These are phyloP conservation scores for Trichosanthes truncata DNA, from an alignment of 306 rosid genomes.

Conservation along the genomic window DNA sequence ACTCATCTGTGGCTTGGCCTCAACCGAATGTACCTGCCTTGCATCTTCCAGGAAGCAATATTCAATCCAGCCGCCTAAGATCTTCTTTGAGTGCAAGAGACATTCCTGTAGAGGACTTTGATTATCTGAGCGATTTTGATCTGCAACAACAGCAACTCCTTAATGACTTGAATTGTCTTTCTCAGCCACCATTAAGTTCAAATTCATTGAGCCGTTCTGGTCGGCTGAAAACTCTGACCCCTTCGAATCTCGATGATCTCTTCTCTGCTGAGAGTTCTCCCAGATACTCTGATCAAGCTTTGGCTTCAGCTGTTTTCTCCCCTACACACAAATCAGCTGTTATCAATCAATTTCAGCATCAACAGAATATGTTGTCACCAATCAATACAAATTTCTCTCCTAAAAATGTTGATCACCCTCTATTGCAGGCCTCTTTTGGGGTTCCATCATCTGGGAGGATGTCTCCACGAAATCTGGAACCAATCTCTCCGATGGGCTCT, in stretches of 20 bases:
- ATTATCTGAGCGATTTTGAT: constrained; percentile 59
- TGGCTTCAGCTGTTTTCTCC: constrained; percentile 64
- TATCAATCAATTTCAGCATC: constrained; percentile 86
- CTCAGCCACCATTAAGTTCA: constrained; percentile 56
- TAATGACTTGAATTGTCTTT: constrained; percentile 54
- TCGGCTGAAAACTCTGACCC: constrained; percentile 55
- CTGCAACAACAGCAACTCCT: constrained; percentile 70
- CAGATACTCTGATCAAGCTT: constrained; percentile 57
- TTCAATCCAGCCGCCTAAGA: constrained; percentile 85
- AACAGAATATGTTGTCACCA: constrained; percentile 71
- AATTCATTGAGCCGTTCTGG: constrained; percentile 64
- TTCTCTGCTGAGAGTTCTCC: constrained; percentile 91
- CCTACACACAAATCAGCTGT: constrained; percentile 87
- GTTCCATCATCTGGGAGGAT: constrained; percentile 73
- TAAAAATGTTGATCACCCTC: constrained; percentile 50
- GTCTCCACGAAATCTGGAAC: constrained; percentile 80
- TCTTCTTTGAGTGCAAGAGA: constrained; percentile 82
- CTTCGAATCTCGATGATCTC: constrained; percentile 83
- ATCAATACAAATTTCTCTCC: constrained; percentile 71
- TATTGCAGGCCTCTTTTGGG: constrained; percentile 65
- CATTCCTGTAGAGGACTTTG: constrained; percentile 54
- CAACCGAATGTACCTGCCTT: constrained; percentile 87
- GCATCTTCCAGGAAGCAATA: constrained; percentile 82
- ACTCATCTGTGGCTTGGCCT: constrained; percentile 62
- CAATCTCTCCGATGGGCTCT: constrained; percentile 71